Conservation (phyloP, 257 asterid species). For the Thymus mandschuricus region DNA sequence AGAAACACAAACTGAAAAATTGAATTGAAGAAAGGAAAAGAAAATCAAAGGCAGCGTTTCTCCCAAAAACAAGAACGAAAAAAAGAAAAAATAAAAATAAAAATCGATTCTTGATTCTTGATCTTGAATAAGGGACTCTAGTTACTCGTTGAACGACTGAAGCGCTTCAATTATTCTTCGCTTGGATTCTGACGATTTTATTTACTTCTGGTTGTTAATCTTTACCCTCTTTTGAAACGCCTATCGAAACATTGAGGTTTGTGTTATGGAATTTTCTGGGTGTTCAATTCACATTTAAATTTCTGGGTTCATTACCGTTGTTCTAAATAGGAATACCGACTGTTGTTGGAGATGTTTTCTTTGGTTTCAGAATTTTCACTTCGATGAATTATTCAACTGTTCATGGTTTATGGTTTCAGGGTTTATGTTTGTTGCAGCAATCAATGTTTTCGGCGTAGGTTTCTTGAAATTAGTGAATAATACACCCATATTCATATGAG, state of each 20-base stretch:
- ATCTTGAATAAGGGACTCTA: conserved; percentile 19
- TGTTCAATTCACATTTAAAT: conserved; percentile 5
- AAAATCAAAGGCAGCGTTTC: too few species aligned
- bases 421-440: conserved; percentile 5
- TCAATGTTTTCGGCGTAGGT: neutral
- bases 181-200: neutral
- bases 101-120: conserved; percentile 3
- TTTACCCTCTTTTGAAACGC: conserved; percentile 10
- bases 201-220: neutral
- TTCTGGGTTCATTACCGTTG: neutral
- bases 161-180: neutral
- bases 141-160: conserved; percentile 9
- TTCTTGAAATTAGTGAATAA: neutral
- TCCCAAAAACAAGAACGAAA: too few species aligned
- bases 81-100: too few species aligned
- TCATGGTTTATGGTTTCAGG: conserved; percentile 31
- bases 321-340: neutral
- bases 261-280: conserved; percentile 28
- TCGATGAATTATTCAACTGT: conserved; percentile 16
- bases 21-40: too few species aligned
- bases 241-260: conserved; percentile 20
- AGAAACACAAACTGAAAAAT: neutral
- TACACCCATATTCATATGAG: neutral
- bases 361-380: neutral
- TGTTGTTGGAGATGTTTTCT: neutral